Evolutionary conservation across 31 red algal genomes (phyloP).

Genomic region (Asparagopsis taxiformis): DNA sequence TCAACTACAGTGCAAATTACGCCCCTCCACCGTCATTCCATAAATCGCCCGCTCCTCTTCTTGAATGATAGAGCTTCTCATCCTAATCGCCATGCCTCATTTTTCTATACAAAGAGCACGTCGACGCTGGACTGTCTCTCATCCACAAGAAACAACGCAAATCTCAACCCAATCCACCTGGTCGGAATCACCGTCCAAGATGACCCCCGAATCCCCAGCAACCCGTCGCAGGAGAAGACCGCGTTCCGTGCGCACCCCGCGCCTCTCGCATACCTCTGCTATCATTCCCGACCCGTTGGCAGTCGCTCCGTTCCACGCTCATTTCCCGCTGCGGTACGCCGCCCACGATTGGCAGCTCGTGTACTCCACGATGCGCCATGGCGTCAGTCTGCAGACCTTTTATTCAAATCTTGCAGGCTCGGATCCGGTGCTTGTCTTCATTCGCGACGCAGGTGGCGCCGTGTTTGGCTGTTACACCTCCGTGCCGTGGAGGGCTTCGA

Average conservation of each 20-base stretch:
- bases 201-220: too few relatives aligned
- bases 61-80: too few relatives aligned
- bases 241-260: constrained; percentile 7
- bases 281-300: constrained; percentile 9
- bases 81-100: too few relatives aligned
- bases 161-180: too few relatives aligned
- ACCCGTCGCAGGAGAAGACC: too few relatives aligned
- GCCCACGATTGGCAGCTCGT: constrained; percentile 55
- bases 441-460: constrained; percentile 54
- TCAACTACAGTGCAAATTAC: too few relatives aligned
- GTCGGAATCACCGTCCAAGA: too few relatives aligned
- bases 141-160: too few relatives aligned
- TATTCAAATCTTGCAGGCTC: constrained; percentile 43
- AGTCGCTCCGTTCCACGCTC: constrained; percentile 41
- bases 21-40: too few relatives aligned
- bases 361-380: constrained; percentile 86
- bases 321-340: constrained; percentile 68
- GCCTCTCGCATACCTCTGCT: constrained; percentile 24
- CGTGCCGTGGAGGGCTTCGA: constrained; percentile 55
- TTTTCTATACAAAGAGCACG: too few relatives aligned
- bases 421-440: constrained; percentile 61
- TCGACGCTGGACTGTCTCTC: too few relatives aligned
- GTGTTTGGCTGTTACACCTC: constrained; percentile 82
- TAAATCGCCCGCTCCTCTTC: too few relatives aligned
- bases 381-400: constrained; percentile 82